Evolutionary conservation across 139 green algal species (phyloP), one percentile per base, ranked within the genome.

Genomic region (Chlamydomonas schloesseri): DNA sequence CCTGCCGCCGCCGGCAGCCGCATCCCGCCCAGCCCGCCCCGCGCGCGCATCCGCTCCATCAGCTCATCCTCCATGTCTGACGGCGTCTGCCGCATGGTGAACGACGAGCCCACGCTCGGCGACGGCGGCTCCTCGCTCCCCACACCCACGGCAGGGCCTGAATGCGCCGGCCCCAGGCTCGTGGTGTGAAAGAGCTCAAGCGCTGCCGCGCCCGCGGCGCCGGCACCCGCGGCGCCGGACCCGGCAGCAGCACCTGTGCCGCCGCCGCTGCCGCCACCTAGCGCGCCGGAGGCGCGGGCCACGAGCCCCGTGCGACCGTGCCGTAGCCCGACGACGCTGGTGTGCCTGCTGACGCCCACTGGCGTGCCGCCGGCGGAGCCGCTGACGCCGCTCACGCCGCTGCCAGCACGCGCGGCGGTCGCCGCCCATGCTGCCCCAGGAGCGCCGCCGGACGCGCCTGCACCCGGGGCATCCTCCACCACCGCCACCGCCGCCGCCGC

Each of bases 11-110:
- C 55, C 62, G 62, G 26, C 62, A 18, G 24, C 62, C 24, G 62
- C 17, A 14, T 34, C 26, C 42, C 76, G 34, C 0, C 73, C 33
- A 17, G 76, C 60, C 21, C 60, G 76, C 5, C 76, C 36, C 42
- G 42, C 0, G 76, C 28, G 18, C 76, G 60, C 57, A 65, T 46
- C 28, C n/a, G 64, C 13, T 84, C 78, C 37, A 74, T 11, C 29
- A 34, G 20, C 64, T 84, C 78, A 18, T 84, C 78, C 62, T 84
- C 78, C 78, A 53, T 9, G 47, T 84, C 78, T 0, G 64, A 84
- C 23, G 78, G 64, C n/a, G 78, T 84, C 46, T 84, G 78, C 42
- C 64, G 78, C 50, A 84, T 29, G 29, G 64, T 84, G 47, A 75
- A 84, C 0, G 78, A 84, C 9, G 78, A 84, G 0, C 28, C 64